These are phyloP conservation scores for Craterostigma plantagineum DNA, from an alignment of 257 asterid genomes.

Conservation along the genomic window DNA sequence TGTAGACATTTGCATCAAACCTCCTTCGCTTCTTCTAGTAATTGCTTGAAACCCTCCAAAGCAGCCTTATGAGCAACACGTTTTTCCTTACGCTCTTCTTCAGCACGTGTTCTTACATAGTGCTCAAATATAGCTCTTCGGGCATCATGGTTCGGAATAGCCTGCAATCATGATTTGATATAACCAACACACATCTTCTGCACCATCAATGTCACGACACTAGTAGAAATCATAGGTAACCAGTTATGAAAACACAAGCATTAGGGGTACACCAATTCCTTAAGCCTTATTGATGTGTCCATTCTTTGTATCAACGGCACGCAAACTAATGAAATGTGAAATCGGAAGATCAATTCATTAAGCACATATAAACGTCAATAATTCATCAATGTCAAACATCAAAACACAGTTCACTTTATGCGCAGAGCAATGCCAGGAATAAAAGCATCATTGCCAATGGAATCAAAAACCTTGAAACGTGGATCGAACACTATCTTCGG, in stretches of 20 bases:
- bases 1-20: conserved; percentile 56
- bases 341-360: no score
- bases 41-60: conserved; percentile 79
- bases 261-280: no score
- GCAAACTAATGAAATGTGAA: no score
- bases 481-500: conserved; percentile 96
- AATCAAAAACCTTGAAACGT: conserved; percentile 74
- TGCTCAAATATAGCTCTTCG: conserved; percentile 92
- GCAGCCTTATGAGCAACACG: conserved; percentile 91
- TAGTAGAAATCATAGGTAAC: no score
- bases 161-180: conserved; percentile 24
- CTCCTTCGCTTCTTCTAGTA: conserved; percentile 97
- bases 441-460: conserved; percentile 1
- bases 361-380: no score
- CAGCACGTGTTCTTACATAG: conserved; percentile 93
- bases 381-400: no score
- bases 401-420: no score
- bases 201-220: no score
- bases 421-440: background rate
- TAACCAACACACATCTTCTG: no score
- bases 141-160: conserved; percentile 78
- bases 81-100: conserved; percentile 94
- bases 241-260: no score
- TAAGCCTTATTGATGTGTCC: no score
- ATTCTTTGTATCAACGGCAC: no score